Conservation (phyloP, 2,329 filamentous ascomycete genomes). For the Hortaea werneckii region DNA sequence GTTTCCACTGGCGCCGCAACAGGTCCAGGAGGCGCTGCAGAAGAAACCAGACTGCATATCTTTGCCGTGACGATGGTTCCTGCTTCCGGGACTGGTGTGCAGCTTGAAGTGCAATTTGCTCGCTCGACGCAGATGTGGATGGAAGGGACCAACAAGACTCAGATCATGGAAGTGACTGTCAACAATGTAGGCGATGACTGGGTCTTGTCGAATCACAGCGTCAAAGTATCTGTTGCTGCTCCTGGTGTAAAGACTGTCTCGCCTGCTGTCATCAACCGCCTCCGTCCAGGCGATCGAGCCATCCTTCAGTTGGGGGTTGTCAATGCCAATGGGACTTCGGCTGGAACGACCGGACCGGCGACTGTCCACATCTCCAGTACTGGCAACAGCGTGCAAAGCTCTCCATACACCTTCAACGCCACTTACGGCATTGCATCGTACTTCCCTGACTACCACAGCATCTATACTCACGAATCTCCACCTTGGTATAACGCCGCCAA, state of each 20-base stretch:
- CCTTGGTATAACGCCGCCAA: slow-evolving; percentile 48
- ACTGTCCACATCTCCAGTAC: slow-evolving; percentile 17
- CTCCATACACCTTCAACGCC: slow-evolving; percentile 24
- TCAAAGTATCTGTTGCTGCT: slow-evolving; percentile 27
- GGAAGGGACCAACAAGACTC: slow-evolving; percentile 29
- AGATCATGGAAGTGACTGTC: slow-evolving; percentile 29
- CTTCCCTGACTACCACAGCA: slow-evolving; percentile 28
- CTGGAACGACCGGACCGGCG: slow-evolving; percentile 22
- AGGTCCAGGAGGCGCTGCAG: slow-evolving; percentile 20
- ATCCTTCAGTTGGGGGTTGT: slow-evolving; percentile 29
- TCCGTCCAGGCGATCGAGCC: slow-evolving; percentile 31
- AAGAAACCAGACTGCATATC: slow-evolving; percentile 27
- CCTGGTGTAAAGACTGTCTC: slow-evolving; percentile 25
- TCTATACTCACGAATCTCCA: slow-evolving; percentile 37
- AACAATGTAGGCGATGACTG: slow-evolving; percentile 29
- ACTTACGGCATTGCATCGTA: slow-evolving; percentile 26
- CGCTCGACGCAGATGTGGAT: slow-evolving; percentile 34
- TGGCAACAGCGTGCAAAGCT: slow-evolving; percentile 17
- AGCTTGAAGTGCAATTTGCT: slow-evolving; percentile 29
- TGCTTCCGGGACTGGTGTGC: slow-evolving; percentile 15
- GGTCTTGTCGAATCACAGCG: slow-evolving; percentile 24
- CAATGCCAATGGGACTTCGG: slow-evolving; percentile 22
- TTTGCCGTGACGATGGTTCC: slow-evolving; percentile 30
- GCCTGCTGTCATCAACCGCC: slow-evolving; percentile 28
- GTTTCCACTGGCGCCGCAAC: slow-evolving; percentile 25